Percentiles rank a stretch among this genome's conserved stretches.
phyloP scores from a whole-genome alignment of 1,139 yeast genomes.

The Debaryomycetaceae sp. region DNA sequence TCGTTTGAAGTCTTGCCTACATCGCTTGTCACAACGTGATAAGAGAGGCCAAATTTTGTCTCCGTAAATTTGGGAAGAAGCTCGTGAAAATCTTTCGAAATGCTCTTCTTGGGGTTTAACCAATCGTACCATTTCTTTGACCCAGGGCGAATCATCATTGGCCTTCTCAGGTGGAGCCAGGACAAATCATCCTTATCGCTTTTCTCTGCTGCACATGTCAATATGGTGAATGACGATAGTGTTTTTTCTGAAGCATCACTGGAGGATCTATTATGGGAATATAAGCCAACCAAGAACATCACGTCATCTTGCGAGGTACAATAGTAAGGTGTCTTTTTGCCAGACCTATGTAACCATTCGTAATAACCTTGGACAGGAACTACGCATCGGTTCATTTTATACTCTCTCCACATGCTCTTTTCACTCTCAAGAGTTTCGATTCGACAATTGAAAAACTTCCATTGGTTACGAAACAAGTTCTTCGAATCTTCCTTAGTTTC shows the following conservation, averaged over 20 bases:
- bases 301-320: slow-evolving; percentile 49
- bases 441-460: slow-evolving; percentile 58
- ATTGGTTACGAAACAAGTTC: slow-evolving; percentile 30
- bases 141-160: slow-evolving; percentile 61
- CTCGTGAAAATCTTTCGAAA: slow-evolving; percentile 32
- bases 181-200: slow-evolving; percentile 41
- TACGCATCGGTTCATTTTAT: slow-evolving; percentile 52
- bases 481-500: slow-evolving; percentile 21
- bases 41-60: slow-evolving; percentile 10
- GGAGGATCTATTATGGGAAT: slow-evolving; percentile 42
- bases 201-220: slow-evolving; percentile 66
- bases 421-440: slow-evolving; percentile 48
- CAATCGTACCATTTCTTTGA: slow-evolving; percentile 56
- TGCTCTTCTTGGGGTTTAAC: slow-evolving; percentile 51
- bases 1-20: slow-evolving; percentile 64
- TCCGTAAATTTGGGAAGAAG: slow-evolving; percentile 27
- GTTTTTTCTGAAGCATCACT: slow-evolving; percentile 17
- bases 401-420: slow-evolving; percentile 49
- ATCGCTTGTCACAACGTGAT: slow-evolving; percentile 54
- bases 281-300: slow-evolving; percentile 72
- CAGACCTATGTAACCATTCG: slow-evolving; percentile 59
- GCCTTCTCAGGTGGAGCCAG: slow-evolving; percentile 80
- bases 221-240: slow-evolving; percentile 60
- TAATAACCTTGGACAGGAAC: slow-evolving; percentile 81
- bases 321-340: slow-evolving; percentile 58